A percentile compares a stretch with the other conserved stretches of the same genome.
phyloP scores from a whole-genome alignment of 169 alveolate species.

The Eimeria praecox region DNA sequence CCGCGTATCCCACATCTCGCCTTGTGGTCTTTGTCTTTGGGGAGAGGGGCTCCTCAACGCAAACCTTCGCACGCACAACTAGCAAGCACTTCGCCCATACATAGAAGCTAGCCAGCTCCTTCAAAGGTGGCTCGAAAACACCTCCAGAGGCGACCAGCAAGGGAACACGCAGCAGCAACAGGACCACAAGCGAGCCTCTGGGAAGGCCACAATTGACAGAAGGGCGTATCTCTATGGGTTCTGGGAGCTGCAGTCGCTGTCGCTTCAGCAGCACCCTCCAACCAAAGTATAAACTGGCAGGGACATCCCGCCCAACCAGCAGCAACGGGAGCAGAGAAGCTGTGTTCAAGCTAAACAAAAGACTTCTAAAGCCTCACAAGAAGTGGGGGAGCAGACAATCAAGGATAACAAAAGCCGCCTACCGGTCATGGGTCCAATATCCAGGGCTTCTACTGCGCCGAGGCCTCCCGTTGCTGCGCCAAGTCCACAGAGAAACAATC shows the following conservation, averaged over 20 bases:
- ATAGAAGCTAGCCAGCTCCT: neutral
- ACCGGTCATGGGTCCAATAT: slow-evolving; percentile 55
- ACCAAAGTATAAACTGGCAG: neutral
- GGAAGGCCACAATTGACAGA: neutral
- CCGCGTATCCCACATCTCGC: slow-evolving; percentile 73
- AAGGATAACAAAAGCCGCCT: neutral
- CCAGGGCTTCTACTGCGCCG: slow-evolving; percentile 51
- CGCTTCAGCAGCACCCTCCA: neutral
- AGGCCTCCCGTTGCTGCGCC: slow-evolving; percentile 18
- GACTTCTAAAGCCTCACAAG: neutral
- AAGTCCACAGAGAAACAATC: neutral
- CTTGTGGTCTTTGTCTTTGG: slow-evolving; percentile 67
- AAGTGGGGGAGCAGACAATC: neutral
- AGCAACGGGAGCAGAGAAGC: neutral
- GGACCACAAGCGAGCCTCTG: neutral
- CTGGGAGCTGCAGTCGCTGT: neutral
- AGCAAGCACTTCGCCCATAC: neutral
- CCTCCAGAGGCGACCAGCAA: neutral
- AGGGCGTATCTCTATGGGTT: neutral
- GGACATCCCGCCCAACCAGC: neutral
- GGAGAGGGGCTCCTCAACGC: slow-evolving; percentile 65
- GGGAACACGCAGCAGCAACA: neutral
- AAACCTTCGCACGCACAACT: slow-evolving; percentile 17
- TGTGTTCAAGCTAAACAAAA: neutral
- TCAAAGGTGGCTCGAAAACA: neutral